phyloP scores from a whole-genome alignment of 768 basidiomycete genomes.

The Naganishia kalamii region DNA sequence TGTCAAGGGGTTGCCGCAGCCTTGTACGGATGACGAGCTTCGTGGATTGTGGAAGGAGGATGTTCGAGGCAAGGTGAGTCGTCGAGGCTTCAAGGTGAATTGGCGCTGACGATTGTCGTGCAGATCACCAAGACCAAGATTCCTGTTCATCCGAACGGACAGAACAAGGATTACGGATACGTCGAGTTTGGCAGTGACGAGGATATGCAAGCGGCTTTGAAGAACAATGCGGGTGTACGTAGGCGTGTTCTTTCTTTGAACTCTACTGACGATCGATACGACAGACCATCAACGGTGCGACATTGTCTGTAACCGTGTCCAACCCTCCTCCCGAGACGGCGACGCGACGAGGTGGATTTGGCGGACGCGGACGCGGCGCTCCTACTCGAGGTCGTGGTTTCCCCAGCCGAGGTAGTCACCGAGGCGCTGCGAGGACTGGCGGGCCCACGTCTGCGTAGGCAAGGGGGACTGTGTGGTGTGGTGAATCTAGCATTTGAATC shows the following conservation, averaged over 20 bases:
- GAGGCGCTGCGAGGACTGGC: constrained; percentile 8
- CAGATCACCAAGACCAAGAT: constrained; percentile 39
- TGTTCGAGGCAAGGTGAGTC: constrained; percentile 28
- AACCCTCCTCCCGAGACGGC: constrained; percentile 33
- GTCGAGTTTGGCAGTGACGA: constrained; percentile 87
- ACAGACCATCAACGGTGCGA: constrained; percentile 36
- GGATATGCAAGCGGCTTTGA: constrained; percentile 70
- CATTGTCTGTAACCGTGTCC: constrained; percentile 34
- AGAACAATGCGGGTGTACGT: constrained; percentile 65
- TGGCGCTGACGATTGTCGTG: constrained; percentile 31
- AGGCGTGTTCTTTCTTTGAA: neutral
- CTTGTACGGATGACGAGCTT: constrained; percentile 33
- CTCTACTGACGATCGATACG: neutral
- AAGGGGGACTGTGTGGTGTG: neutral
- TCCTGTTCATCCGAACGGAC: constrained; percentile 28
- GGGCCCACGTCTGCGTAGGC: neutral
- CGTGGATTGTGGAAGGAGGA: constrained; percentile 29
- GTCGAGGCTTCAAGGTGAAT: constrained; percentile 45
- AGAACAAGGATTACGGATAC: constrained; percentile 60
- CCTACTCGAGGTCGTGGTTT: constrained; percentile 12
- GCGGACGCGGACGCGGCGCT: constrained; percentile 8
- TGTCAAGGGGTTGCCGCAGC: constrained; percentile 33
- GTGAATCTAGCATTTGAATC: neutral
- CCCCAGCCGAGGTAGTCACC: neutral
- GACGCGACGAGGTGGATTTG: constrained; percentile 22